Base-by-base conservation (phyloP, 2,329 filamentous ascomycete genomes). In the Chaetomium sp. region DNA sequence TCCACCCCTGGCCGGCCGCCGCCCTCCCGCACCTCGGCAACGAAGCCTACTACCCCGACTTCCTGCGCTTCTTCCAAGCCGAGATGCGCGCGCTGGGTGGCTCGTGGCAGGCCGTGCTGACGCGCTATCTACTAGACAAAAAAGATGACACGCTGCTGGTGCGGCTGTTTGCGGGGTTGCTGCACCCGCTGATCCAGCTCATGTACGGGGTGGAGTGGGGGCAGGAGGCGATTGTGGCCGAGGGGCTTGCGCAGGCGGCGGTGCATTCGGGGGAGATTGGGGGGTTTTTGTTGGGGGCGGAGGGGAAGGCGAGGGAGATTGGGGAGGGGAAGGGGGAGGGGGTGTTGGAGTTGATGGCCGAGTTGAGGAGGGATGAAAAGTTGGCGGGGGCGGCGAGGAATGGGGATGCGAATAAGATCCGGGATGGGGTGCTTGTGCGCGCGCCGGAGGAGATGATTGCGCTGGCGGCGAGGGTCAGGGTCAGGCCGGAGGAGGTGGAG, bases 131-230 rank as follows among this genome's bases (percentile, higher is more conserved):
- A 0, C 92, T 97, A 2, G 85, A 88, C 62, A 29, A 83, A 4
- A 45, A 47, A 4, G 85, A 93, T 47, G 87, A 88, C 27, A 29
- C 27, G 67, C 79, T 97, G 80, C 78, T 93, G 2, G 80, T 82
- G 1, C 82, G 92, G 21, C 78, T 94, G 72, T 92, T 86, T 67
- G 45, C 69, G 84, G 87, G 90, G 0, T 83, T 94, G 67, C 70
- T 93, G 2, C 92, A 96, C 72, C 92, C 92, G 1, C 78, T 95
- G 19, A 93, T 97, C 67, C 92, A 96, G 74, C 83, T 96, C 23
- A 90, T 92, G 57, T 96, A 92, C 73, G 93, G 90, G 4, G 74
- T 97, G 42, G 92, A 96, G 74, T 96, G 92, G 79, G 75, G 83
- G 10, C 92, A 96, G 73, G 91, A 91, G 1, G 90, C 90, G 45